Base-by-base conservation (phyloP, 2,329 filamentous ascomycete genomes). In the Aspergillus sp. region DNA sequence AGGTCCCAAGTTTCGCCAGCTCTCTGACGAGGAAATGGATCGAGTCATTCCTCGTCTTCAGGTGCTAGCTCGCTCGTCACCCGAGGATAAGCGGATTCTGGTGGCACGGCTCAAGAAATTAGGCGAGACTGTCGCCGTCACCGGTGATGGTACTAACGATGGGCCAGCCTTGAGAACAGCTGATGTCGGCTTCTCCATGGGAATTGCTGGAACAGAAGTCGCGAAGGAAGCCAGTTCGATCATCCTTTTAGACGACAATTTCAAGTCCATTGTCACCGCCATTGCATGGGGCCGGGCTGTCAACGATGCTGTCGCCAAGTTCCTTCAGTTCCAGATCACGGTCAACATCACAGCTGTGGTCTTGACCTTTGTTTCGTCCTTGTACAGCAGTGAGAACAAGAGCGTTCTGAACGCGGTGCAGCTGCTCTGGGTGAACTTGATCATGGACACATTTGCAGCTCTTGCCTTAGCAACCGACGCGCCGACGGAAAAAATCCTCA, bases 381-480 rank as follows among this genome's bases (percentile, higher is more conserved):
- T 96, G 9, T 87, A 89, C 30, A 92, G 84, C 74, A 72, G 74
- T 0, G 78, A 87, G 2, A 89, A 94, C 73, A 75, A 81, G 52
- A 91, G 91, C 51, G 92, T 97, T 25, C 80, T 97, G 58, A 95
- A 87, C 2, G 92, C 92, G 10, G 92, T 97, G 25, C 93, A 97
- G 77, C 85, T 97, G 68, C 87, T 97, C 30, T 97, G 93, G 93
- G 92, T 97, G 70, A 97, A 97, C 71, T 82, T 97, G 69, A 97
- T 97, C 79, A 97, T 97, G 93, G 93, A 97, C 70, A 97, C 93
- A 0, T 91, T 97, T 62, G 93, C 92, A 23, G 92, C 92, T 15
- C 83, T 97, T 43, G 92, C 92, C 8, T 85, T 97, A 63, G 92
- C 92, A 1, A 97, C 92, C 1, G 92, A 97, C 73, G 91, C 92